Conservation (phyloP, 768 basidiomycete genomes). For the Russula sp. region DNA sequence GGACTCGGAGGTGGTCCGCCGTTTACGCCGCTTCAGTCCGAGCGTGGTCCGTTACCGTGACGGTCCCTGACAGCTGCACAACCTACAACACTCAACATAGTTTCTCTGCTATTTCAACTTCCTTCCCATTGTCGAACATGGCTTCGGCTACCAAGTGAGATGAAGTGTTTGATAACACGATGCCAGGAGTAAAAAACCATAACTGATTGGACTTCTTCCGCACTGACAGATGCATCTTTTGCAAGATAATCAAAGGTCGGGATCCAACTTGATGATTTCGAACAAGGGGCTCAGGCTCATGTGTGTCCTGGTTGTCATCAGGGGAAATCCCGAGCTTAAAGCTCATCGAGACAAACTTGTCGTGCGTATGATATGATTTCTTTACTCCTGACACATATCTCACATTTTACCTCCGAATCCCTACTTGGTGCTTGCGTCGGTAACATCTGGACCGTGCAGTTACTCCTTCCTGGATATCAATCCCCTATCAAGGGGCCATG, state of each 20-base stretch:
- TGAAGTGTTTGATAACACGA: background rate
- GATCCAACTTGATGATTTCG: too few species aligned
- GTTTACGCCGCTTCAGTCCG: too few species aligned
- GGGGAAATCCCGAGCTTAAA: slow-evolving; percentile 91
- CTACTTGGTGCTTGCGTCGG: background rate
- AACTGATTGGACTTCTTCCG: background rate
- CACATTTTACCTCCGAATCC: background rate
- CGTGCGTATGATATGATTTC: slow-evolving; percentile 51
- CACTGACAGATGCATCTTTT: slow-evolving; percentile 77
- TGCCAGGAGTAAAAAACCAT: background rate
- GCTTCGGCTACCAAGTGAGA: slow-evolving; percentile 16
- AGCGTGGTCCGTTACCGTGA: background rate
- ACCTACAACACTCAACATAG: background rate
- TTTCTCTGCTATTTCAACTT: background rate
- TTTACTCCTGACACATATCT: background rate
- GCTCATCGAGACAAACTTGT: slow-evolving; percentile 69
- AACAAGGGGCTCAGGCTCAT: background rate
- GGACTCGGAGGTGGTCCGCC: too few species aligned
- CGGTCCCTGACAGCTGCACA: background rate
- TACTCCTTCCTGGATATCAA: slow-evolving; percentile 92
- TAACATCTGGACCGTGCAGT: slow-evolving; percentile 39
- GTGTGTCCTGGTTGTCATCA: slow-evolving; percentile 40
- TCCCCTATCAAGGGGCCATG: slow-evolving; percentile 86
- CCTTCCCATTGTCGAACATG: background rate
- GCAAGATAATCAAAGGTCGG: slow-evolving; percentile 91